A percentile compares a stretch with the other conserved stretches of the same genome.
These are phyloP conservation scores for Pleodorina starrii DNA, from an alignment of 139 green algal species.

Conservation along the genomic window DNA sequence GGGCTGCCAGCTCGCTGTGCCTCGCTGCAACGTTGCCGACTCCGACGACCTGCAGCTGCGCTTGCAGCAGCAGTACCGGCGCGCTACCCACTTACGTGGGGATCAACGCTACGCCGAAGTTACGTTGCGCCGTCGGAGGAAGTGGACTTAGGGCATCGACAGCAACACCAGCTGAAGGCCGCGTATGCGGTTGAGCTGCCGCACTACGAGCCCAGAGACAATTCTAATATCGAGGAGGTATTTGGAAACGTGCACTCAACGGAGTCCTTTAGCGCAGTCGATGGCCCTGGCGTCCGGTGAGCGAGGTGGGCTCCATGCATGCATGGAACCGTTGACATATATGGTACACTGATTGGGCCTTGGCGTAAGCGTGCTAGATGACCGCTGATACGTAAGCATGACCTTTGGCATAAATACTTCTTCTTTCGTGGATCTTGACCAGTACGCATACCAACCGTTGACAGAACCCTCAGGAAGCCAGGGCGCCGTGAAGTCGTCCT, in stretches of 20 bases:
- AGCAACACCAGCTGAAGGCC: not conserved
- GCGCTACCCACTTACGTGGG: not conserved
- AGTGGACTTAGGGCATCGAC: not conserved
- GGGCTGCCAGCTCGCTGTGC: not conserved
- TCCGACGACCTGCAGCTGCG: not conserved
- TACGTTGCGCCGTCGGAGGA: not conserved
- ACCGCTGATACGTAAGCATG: too few relatives aligned
- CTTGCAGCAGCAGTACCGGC: not conserved
- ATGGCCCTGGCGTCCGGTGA: conserved; percentile 38
- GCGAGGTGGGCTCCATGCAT: too few relatives aligned
- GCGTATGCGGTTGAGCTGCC: conserved; percentile 31
- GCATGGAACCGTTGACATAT: too few relatives aligned
- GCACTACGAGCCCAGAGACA: not conserved
- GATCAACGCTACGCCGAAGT: not conserved
- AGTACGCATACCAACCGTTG: too few relatives aligned
- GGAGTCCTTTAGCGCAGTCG: conserved; percentile 50
- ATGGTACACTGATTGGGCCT: too few relatives aligned
- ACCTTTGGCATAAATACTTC: too few relatives aligned
- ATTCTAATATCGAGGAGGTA: conserved; percentile 48
- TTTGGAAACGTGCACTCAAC: conserved; percentile 64
- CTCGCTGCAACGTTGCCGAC: not conserved
- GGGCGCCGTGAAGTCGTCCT: too few relatives aligned
- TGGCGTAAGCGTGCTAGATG: too few relatives aligned
- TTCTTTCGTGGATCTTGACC: too few relatives aligned
- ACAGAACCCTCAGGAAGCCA: too few relatives aligned